Evolutionary conservation across 176 grass and related monocot species (phyloP), one percentile per base, ranked within the genome.

Genomic region (Zoysia japonica): DNA sequence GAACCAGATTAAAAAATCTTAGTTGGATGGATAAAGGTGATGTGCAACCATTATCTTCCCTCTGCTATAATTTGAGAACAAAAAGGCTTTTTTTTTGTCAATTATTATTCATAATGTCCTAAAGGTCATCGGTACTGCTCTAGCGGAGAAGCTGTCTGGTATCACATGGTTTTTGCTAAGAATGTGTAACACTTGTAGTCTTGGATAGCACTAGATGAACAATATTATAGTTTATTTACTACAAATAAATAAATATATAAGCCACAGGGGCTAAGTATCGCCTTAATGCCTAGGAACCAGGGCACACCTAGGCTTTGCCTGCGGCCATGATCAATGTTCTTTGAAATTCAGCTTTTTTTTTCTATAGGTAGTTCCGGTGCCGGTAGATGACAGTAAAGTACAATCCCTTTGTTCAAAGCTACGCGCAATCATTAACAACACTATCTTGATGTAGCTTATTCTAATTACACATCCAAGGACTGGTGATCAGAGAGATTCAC

Each of bases 401-500:
- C 3, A 60, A 60, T 14, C n/a, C 36, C 51, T 45, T 50, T 81
- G 11, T 83, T 54, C 14, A 39, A 40, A 45, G 35, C 55, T 39
- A 45, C 66, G 35, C 48, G 20, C 1, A 13, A 6, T 65, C 42
- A 85, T 20, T 85, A 17, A 61, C 71, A 45, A 6, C 66, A 13
- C 43, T 77, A 49, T 78, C 28, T 83, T 83, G 42, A 40, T 90
- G 72, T 78, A 98, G 96, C 85, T 98, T 80, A 98, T 98, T 89
- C 82, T 98, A 19, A 82, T 98, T 68, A 94, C 92, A 69, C 90
- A 98, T 91, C 92, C 89, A 81, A 98, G 83, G 77, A 94, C 90
- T 12, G 86, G 90, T 80, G 92, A 98, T 87, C 92, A 94, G 76
- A 72, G 90, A 76, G 92, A 94, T 59, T 85, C 88, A 0, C 63